phyloP scores from a whole-genome alignment of 331 rosid genomes.

The Quercus phellos region DNA sequence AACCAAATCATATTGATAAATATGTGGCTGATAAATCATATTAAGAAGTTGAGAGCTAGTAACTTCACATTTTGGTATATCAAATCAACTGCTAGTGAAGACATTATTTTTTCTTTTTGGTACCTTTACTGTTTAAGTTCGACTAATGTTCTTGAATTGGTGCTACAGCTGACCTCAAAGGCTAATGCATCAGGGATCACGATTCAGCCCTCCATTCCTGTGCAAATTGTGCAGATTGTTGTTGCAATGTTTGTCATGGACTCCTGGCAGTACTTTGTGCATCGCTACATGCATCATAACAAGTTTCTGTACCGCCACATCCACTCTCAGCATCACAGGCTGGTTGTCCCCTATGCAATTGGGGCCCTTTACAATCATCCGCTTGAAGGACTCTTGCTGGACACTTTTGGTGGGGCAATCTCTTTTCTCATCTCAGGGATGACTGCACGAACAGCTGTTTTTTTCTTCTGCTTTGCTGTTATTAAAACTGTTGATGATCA shows the following conservation, averaged over 20 bases:
- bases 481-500: conserved; percentile 84
- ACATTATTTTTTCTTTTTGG: neutral
- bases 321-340: conserved; percentile 83
- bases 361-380: conserved; percentile 93
- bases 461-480: conserved; percentile 77
- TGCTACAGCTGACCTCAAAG: conserved; percentile 51
- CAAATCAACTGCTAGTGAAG: too few species aligned
- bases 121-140: neutral
- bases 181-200: conserved; percentile 33
- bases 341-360: conserved; percentile 80
- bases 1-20: neutral
- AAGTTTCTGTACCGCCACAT: conserved; percentile 74
- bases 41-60: too few species aligned
- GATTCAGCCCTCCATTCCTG: conserved; percentile 52
- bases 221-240: conserved; percentile 52
- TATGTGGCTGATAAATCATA: neutral
- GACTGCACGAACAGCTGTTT: conserved; percentile 80
- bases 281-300: conserved; percentile 85
- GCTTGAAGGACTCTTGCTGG: conserved; percentile 81
- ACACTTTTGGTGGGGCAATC: conserved; percentile 80
- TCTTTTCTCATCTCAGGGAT: conserved; percentile 74
- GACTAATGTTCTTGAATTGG: conserved; percentile 20
- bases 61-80: too few species aligned
- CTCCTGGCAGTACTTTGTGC: conserved; percentile 88
- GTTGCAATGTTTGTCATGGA: conserved; percentile 79